Conservation (phyloP, 2,329 filamentous ascomycete species). For the Cordyceps javanica region DNA sequence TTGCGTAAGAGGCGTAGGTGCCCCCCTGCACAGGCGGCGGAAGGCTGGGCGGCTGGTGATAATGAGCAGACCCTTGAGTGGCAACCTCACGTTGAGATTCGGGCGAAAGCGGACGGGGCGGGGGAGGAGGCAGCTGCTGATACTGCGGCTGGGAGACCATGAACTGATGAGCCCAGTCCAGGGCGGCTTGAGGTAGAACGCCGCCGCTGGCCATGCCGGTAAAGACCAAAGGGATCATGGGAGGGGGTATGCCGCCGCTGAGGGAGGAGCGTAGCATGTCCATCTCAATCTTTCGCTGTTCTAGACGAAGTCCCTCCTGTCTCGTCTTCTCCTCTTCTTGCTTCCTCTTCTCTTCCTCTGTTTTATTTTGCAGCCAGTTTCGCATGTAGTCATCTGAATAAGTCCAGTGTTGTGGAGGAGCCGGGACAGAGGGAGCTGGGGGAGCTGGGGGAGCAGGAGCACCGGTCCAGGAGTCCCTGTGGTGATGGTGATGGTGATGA, state of each 20-base stretch:
- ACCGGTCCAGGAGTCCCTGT: slow-evolving; percentile 31
- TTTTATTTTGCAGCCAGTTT: slow-evolving; percentile 63
- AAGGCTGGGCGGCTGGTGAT: slow-evolving; percentile 34
- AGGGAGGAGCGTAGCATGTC: slow-evolving; percentile 66
- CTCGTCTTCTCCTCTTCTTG: slow-evolving; percentile 68
- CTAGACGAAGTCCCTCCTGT: slow-evolving; percentile 60
- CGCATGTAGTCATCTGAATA: slow-evolving; percentile 65
- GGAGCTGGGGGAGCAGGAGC: slow-evolving; percentile 31
- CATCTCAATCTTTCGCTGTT: slow-evolving; percentile 67
- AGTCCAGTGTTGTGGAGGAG: slow-evolving; percentile 60
- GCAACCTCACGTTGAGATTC: slow-evolving; percentile 50
- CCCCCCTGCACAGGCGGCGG: slow-evolving; percentile 25
- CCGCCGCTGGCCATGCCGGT: slow-evolving; percentile 60
- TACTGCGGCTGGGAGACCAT: slow-evolving; percentile 46
- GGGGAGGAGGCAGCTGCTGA: slow-evolving; percentile 41
- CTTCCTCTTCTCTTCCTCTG: slow-evolving; percentile 65
- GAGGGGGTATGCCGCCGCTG: slow-evolving; percentile 63
- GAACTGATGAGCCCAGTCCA: slow-evolving; percentile 66
- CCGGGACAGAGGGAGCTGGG: slow-evolving; percentile 42
- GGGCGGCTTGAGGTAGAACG: slow-evolving; percentile 49
- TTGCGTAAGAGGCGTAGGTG: slow-evolving; percentile 40
- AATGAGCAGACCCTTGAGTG: slow-evolving; percentile 28
- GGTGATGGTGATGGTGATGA: slow-evolving; percentile 17
- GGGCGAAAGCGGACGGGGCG: slow-evolving; percentile 42
- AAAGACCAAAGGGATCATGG: slow-evolving; percentile 70